These are phyloP conservation scores for Basipetospora chlamydospora DNA, from an alignment of 2,329 filamentous ascomycete species.

Conservation along the genomic window DNA sequence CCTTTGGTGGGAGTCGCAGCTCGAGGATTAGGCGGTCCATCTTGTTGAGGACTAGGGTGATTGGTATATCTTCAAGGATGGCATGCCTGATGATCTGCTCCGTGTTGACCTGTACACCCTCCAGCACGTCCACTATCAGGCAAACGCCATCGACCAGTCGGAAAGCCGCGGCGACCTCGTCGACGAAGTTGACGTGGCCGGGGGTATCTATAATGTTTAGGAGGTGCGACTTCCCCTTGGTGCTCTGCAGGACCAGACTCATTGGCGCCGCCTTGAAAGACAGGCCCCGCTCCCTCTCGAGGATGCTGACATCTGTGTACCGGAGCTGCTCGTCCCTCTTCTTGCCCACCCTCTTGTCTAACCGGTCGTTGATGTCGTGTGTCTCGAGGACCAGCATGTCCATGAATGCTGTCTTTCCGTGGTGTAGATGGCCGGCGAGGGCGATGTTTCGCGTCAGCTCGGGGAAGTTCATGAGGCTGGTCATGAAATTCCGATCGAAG, in stretches of 20 bases:
- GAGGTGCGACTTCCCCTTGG: conserved; percentile 86
- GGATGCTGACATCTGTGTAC: conserved; percentile 83
- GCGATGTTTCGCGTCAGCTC: conserved; percentile 90
- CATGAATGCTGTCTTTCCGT: conserved; percentile 96
- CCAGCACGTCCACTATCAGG: conserved; percentile 87
- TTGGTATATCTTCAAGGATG: conserved; percentile 72
- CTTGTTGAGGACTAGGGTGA: conserved; percentile 91
- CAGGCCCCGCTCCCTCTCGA: conserved; percentile 79
- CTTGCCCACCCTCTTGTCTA: conserved; percentile 69
- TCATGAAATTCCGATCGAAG: conserved; percentile 84
- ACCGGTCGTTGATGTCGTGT: conserved; percentile 65
- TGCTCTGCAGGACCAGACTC: conserved; percentile 78
- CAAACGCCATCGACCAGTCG: conserved; percentile 85
- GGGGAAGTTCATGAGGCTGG: conserved; percentile 89
- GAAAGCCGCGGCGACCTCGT: conserved; percentile 82
- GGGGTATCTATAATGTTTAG: conserved; percentile 93
- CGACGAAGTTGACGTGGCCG: conserved; percentile 95
- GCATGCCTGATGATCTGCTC: conserved; percentile 96
- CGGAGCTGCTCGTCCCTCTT: conserved; percentile 78
- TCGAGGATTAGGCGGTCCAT: conserved; percentile 92
- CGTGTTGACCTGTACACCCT: conserved; percentile 97
- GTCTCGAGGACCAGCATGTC: conserved; percentile 96
- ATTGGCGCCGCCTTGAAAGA: conserved; percentile 91
- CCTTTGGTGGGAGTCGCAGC: conserved; percentile 80
- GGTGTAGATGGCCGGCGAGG: conserved; percentile 82